Base-by-base conservation (phyloP, 257 asterid species). In the Ehretia macrophylla region DNA sequence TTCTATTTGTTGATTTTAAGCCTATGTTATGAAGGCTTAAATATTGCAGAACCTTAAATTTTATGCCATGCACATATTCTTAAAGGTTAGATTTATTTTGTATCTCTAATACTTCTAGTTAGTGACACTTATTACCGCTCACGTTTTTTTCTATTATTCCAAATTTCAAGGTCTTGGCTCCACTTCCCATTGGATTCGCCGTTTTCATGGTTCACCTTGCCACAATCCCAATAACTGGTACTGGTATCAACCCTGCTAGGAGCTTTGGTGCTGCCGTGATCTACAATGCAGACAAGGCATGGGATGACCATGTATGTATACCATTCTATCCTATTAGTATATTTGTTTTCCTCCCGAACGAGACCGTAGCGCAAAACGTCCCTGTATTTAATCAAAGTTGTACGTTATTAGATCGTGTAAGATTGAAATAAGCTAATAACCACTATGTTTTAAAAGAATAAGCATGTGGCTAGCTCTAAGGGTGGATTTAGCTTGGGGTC, bases 211-310 rank as follows among this genome's bases (percentile, higher is more conserved):
- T 57, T n/a, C 62, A 57, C 17, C 32, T 57, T 2, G 62, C 62
- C 22, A 57, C 62, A 4, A 57, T 57, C 32, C 62, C 62, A 11
- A 38, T 48, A 10, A 48, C 53, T 21, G 53, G 53, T 48, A 48
- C 53, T 3, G 53, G 53, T n/a, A 48, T 48, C 50, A 55, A 55
- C 42, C 60, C 60, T 16, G 60, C 60, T 32, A 55, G 60, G 42
- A 55, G 60, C 18, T 55, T 39, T 35, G 62, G 62, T 10, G 62
- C 62, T 14, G 62, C 62, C 14, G 50, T 57, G 23, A 57, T 57
- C 51, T 57, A 37, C 14, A 12, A 38, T 11, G 27, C 13, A 37
- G 51, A 37, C 51, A n/a, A 37, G 22, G 49, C 50, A 0, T 57
- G 62, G 62, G 49, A 57, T 57, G 62, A 57, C 17, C 62, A 57